These are phyloP conservation scores for Botrytis byssoidea DNA, from an alignment of 2,329 filamentous ascomycete genomes.

Conservation along the genomic window DNA sequence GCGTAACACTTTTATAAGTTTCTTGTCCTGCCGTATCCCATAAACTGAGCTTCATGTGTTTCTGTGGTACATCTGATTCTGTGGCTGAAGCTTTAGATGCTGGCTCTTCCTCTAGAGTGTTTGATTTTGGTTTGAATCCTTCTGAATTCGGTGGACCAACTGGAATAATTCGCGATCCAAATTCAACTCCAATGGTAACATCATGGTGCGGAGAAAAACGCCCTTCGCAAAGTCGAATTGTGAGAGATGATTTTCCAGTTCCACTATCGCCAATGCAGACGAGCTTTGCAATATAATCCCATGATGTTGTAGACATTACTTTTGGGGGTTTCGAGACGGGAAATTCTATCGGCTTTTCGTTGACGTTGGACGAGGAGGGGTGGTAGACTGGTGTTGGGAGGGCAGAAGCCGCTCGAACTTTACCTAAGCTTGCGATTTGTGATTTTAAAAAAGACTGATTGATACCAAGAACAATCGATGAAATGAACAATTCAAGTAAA, in stretches of 20 bases:
- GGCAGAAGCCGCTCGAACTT: neutral
- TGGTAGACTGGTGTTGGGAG: neutral
- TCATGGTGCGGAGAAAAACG: slow-evolving; percentile 93
- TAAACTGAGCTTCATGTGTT: slow-evolving; percentile 88
- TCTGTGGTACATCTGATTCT: slow-evolving; percentile 60
- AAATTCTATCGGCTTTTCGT: neutral
- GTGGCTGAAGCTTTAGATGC: slow-evolving; percentile 41
- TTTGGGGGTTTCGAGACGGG: neutral
- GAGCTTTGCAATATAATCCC: slow-evolving; percentile 99
- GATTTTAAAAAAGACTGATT: neutral
- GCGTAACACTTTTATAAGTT: slow-evolving; percentile 94
- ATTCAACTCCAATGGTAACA: slow-evolving; percentile 97
- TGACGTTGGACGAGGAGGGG: neutral
- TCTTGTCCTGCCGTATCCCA: slow-evolving; percentile 98
- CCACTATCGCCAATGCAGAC: slow-evolving; percentile 96
- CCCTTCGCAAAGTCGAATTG: slow-evolving; percentile 93
- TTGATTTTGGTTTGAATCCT: slow-evolving; percentile 48
- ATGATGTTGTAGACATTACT: slow-evolving; percentile 64
- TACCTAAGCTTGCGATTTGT: neutral
- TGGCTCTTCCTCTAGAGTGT: slow-evolving; percentile 35
- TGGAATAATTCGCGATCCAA: slow-evolving; percentile 87
- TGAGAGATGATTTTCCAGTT: slow-evolving; percentile 91
- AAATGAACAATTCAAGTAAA: neutral
- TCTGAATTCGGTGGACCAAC: slow-evolving; percentile 73
- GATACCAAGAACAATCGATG: neutral